Evolutionary conservation across 495 filamentous ascomycete genomes (phyloP), one percentile per base, ranked within the genome.

Genomic region (Penicillium parvum): DNA sequence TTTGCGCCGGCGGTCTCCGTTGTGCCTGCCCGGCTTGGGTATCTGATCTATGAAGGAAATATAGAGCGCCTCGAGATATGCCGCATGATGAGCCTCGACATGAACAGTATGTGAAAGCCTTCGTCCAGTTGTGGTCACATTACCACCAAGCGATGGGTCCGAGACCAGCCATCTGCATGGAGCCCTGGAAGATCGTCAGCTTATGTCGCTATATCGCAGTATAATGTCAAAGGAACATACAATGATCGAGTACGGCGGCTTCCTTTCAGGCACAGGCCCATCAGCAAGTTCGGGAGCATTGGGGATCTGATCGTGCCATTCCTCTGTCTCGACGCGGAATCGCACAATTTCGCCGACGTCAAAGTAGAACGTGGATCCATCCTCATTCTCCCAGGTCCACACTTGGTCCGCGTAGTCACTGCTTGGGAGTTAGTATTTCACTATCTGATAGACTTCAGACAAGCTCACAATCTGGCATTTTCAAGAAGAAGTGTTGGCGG

Each of bases 271-370:
- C 3, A 69, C 45, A 19, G 72, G 63, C 30, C 72, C 76, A 25
- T 71, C 69, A 1, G 63, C 59, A 14, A 78, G 69, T 40, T 77
- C 72, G 8, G 82, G 82, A 21, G 74, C 78, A 35, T 76, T 77
- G 3, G 91, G 91, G 5, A 83, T 79, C 62, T 94, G 84, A 55
- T 97, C 90, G 28, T 85, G 75, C 85, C 91, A 99, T 37, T 82
- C 72, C 70, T 99, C 92, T 18, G 78, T 71, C 42, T 90, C 79
- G 12, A 97, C 79, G 16, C 85, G 76, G 56, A 96, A 85, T 10
- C 88, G 82, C 7, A 95, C 90, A 44, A 84, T 73, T 66, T 97
- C 92, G 50, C 86, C 80, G 43, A 83, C 83, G 65, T 98, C 92
- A 65, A 87, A 95, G 55, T 82, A 92, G 58, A 90, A 80, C 11